phyloP scores from a whole-genome alignment of 2,329 filamentous ascomycete species.

The Talaromyces rugulosus region DNA sequence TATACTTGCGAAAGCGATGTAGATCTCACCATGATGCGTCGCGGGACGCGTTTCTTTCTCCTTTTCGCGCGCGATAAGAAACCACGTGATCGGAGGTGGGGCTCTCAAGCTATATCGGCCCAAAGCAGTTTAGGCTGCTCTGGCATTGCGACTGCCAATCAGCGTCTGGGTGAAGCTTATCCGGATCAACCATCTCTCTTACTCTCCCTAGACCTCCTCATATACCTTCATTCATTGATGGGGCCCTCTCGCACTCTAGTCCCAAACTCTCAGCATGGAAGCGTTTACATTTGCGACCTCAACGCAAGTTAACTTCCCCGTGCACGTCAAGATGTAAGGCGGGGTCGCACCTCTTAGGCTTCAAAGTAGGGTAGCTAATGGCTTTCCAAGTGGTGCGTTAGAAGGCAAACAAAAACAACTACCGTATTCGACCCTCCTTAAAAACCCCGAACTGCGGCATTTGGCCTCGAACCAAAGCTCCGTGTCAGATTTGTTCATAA shows the following conservation, averaged over 20 bases:
- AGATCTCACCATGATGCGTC: neutral
- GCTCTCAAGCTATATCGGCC: neutral
- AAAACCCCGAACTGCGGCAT: conserved; percentile 75
- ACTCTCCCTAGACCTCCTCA: neutral
- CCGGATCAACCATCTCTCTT: neutral
- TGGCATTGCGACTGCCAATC: neutral
- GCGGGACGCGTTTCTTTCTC: neutral
- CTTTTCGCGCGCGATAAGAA: neutral
- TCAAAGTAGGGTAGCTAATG: conserved; percentile 8
- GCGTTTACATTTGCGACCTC: conserved; percentile 94
- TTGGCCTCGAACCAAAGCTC: conserved; percentile 80
- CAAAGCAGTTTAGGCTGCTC: neutral
- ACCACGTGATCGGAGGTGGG: neutral
- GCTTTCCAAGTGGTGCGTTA: conserved; percentile 58
- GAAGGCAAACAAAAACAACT: conserved; percentile 74
- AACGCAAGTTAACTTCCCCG: conserved; percentile 71
- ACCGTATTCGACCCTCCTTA: conserved; percentile 72
- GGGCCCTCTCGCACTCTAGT: neutral
- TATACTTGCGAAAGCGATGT: neutral
- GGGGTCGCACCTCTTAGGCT: neutral
- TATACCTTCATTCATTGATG: neutral
- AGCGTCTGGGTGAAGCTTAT: neutral
- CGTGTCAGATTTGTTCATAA: conserved; percentile 86
- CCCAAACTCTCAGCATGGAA: conserved; percentile 61
- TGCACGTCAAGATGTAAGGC: conserved; percentile 58